Evolutionary conservation across 192 early-diverging fungal genomes (phyloP), one percentile per base, ranked within the genome.

Genomic region (Backusella mclennaniae): DNA sequence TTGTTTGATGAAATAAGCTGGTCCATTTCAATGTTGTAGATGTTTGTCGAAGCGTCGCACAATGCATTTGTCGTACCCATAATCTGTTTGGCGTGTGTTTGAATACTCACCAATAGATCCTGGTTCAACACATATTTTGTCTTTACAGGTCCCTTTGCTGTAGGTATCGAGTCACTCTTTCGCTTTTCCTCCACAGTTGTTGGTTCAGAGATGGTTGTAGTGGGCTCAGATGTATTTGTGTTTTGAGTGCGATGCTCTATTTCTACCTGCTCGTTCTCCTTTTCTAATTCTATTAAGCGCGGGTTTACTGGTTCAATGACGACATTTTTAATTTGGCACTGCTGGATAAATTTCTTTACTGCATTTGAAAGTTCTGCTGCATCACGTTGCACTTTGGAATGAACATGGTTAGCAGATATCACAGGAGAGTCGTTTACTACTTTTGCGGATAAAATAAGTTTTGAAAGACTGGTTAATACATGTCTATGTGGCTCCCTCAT

Each of bases 401-500:
- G 87, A 4, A 95, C 15, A 9, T 82, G 73, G 26, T 23, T 63
- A 29, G 56, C 56, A 29, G 56, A 63, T 63, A 63, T 63, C n/a
- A 69, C 35, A n/a, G n/a, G 29, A 67, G 69, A 56, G n/a, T 92
- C 92, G 9, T 93, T 85, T 0, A 95, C 96, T 35, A 94, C 86
- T 77, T 96, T 96, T 21, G 94, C 92, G 0, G 94, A 92, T 35
- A 98, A 82, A n/a, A 94, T 88, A 70, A 99, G 86, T 59, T 96
- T 96, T 17, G 95, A 95, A 9, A 98, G 81, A 2, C 92, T 85
- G 19, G 90, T 88, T 84, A 95, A 92, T 35, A 99, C 92, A 35
- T 90, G 87, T 6, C 89, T 86, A 85, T 97, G 95, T 69, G 90
- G 84, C 39, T 88, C 80, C 73, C 89, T 92, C 42, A 98, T 83